Percentiles rank a stretch among this genome's conserved stretches.
Conservation (phyloP, 768 basidiomycete species). For the Kwoniella shandongensis region DNA sequence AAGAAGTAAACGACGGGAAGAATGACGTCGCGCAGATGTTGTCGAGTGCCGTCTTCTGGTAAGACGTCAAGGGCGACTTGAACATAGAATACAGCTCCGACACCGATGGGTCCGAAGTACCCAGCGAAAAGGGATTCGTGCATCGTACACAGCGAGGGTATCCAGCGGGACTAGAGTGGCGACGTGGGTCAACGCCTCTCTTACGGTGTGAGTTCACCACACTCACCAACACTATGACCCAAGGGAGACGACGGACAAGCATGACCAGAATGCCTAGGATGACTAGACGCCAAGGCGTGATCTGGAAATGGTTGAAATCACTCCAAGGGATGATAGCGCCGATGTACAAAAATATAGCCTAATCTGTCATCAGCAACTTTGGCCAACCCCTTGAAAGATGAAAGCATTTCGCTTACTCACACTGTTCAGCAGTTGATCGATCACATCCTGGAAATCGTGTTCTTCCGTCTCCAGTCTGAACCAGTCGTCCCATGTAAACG, state of each 20-base stretch:
- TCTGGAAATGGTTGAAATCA: constrained; percentile 38
- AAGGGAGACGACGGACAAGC: constrained; percentile 53
- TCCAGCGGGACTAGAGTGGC: constrained; percentile 25
- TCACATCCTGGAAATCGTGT: constrained; percentile 51
- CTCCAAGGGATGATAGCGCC: constrained; percentile 54
- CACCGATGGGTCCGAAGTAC: constrained; percentile 53
- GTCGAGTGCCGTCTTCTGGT: constrained; percentile 47
- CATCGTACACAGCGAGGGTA: constrained; percentile 48
- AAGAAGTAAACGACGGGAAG: constrained; percentile 54
- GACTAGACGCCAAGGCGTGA: constrained; percentile 54
- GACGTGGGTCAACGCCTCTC: too few relatives aligned
- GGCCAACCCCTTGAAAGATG: neutral
- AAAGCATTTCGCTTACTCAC: constrained; percentile 12
- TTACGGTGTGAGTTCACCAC: neutral
- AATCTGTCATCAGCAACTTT: neutral
- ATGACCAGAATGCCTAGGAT: constrained; percentile 54
- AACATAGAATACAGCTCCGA: constrained; percentile 40
- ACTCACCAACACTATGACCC: constrained; percentile 51
- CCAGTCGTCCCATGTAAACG: constrained; percentile 54
- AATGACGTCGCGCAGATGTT: constrained; percentile 33
- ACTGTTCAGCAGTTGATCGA: constrained; percentile 50
- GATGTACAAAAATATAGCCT: constrained; percentile 53
- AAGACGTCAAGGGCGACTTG: constrained; percentile 51
- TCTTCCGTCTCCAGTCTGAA: constrained; percentile 52
- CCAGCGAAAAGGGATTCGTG: constrained; percentile 53